These are phyloP conservation scores for Penicillium simplicissimum DNA, from an alignment of 495 filamentous ascomycete genomes.

Conservation along the genomic window DNA sequence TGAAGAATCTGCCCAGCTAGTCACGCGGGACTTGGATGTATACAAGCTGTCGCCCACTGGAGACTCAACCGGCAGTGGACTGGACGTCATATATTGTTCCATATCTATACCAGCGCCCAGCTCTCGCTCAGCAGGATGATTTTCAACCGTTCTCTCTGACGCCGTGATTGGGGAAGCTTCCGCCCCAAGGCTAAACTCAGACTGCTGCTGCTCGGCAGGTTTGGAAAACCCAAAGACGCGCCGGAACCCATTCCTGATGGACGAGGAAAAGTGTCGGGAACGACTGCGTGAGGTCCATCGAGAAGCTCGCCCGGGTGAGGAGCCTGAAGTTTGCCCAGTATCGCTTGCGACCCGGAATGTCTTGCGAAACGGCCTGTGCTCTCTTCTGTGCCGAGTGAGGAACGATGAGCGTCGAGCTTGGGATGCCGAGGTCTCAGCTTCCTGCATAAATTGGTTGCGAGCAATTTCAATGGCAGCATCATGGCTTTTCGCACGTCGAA, in stretches of 20 bases:
- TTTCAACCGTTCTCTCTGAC: background rate
- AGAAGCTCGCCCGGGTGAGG: conserved; percentile 22
- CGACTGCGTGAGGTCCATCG: conserved; percentile 45
- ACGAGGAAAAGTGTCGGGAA: conserved; percentile 60
- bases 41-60: conserved; percentile 50
- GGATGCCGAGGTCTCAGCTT: conserved; percentile 31
- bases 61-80: conserved; percentile 18
- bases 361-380: conserved; percentile 59
- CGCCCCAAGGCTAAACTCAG: background rate
- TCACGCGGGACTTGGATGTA: conserved; percentile 66
- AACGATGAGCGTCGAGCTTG: conserved; percentile 50
- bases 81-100: background rate
- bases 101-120: background rate
- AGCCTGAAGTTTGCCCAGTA: conserved; percentile 33
- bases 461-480: conserved; percentile 52
- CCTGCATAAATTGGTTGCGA: conserved; percentile 47
- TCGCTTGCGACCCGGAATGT: conserved; percentile 56
- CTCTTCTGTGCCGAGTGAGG: conserved; percentile 42
- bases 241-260: conserved; percentile 62
- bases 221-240: conserved; percentile 57
- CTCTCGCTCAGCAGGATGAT: background rate
- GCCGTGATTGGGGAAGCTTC: background rate
- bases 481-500: conserved; percentile 39
- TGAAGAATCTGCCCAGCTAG: conserved; percentile 73
- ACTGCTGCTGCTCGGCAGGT: conserved; percentile 32